A percentile compares a stretch with the other conserved stretches of the same genome.
Evolutionary conservation across 2,329 filamentous ascomycete genomes (phyloP).

Genomic region (Chaetothyriales sp.): DNA sequence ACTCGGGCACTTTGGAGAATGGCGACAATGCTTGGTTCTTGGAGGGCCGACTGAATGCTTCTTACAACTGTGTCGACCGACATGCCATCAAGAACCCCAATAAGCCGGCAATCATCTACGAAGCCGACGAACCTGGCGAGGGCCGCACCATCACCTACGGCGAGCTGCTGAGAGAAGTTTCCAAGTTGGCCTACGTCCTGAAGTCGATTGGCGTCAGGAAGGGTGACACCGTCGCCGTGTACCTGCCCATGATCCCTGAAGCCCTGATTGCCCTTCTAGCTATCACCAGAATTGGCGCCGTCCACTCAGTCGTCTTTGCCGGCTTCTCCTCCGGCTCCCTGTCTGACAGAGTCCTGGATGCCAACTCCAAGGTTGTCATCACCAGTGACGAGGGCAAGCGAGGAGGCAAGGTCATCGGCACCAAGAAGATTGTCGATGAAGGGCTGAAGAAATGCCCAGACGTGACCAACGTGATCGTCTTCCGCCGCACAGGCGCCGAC

Average conservation of each 20-base stretch:
- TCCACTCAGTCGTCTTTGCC: conserved; percentile 96
- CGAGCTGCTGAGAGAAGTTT: conserved; percentile 87
- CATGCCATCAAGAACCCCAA: conserved; percentile 92
- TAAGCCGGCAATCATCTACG: conserved; percentile 94
- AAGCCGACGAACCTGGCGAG: conserved; percentile 79
- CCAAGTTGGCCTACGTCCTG: conserved; percentile 69
- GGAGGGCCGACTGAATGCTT: conserved; percentile 86
- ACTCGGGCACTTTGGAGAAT: conserved; percentile 57
- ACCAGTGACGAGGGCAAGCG: conserved; percentile 96
- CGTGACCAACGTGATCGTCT: conserved; percentile 74
- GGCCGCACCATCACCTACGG: conserved; percentile 85
- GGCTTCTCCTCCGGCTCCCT: conserved; percentile 95
- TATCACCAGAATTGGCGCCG: conserved; percentile 78
- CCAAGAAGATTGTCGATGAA: conserved; percentile 96
- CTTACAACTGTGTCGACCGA: conserved; percentile 93
- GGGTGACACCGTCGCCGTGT: conserved; percentile 93
- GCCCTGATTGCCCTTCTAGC: conserved; percentile 83
- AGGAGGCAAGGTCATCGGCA: conserved; percentile 89
- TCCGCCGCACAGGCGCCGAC: conserved; percentile 86
- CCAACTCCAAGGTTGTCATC: conserved; percentile 82
- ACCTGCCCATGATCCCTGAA: conserved; percentile 97
- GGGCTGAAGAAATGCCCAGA: conserved; percentile 91
- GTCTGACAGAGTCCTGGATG: conserved; percentile 86
- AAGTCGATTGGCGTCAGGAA: conserved; percentile 95
- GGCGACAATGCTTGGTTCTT: conserved; percentile 92